A percentile compares a stretch with the other conserved stretches of the same genome.
phyloP scores from a whole-genome alignment of 306 rosid genomes.

The Prunus salicina region DNA sequence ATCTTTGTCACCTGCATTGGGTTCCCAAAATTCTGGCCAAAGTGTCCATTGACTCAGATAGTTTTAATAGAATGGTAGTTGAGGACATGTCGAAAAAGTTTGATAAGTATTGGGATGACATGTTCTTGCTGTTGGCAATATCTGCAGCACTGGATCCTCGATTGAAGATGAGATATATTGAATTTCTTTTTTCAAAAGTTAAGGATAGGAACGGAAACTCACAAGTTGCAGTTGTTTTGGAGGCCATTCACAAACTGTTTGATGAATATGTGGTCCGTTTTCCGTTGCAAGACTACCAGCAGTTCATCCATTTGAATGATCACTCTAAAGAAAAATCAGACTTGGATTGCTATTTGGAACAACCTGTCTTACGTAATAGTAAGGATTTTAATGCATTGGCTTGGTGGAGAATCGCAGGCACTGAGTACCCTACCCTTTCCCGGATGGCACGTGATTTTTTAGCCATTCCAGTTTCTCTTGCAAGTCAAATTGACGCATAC shows the following conservation, averaged over 20 bases:
- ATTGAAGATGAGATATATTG: slow-evolving; percentile 10
- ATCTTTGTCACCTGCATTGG: slow-evolving; percentile 5
- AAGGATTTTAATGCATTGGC: neutral
- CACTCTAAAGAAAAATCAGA: slow-evolving; percentile 3
- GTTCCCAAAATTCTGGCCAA: neutral
- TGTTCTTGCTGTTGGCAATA: slow-evolving; percentile 21
- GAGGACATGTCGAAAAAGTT: slow-evolving; percentile 2
- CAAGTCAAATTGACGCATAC: neutral
- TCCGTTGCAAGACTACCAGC: slow-evolving; percentile 6
- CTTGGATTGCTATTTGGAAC: slow-evolving; percentile 8
- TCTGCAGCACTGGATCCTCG: slow-evolving; percentile 23
- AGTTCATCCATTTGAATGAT: neutral
- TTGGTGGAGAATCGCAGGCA: slow-evolving; percentile 14
- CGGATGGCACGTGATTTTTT: slow-evolving; percentile 19
- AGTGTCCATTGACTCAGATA: neutral
- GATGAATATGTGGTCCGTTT: slow-evolving; percentile 11
- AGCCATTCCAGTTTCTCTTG: slow-evolving; percentile 11
- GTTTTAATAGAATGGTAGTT: slow-evolving; percentile 7
- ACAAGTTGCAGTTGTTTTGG: neutral
- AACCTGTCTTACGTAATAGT: neutral
- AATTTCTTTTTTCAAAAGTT: neutral
- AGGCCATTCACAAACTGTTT: neutral
- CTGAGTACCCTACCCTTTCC: slow-evolving; percentile 9
- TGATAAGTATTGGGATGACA: slow-evolving; percentile 16
- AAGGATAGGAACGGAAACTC: neutral